These are phyloP conservation scores for Aspergillus proliferans DNA, from an alignment of 2,329 filamentous ascomycete genomes.

Conservation along the genomic window DNA sequence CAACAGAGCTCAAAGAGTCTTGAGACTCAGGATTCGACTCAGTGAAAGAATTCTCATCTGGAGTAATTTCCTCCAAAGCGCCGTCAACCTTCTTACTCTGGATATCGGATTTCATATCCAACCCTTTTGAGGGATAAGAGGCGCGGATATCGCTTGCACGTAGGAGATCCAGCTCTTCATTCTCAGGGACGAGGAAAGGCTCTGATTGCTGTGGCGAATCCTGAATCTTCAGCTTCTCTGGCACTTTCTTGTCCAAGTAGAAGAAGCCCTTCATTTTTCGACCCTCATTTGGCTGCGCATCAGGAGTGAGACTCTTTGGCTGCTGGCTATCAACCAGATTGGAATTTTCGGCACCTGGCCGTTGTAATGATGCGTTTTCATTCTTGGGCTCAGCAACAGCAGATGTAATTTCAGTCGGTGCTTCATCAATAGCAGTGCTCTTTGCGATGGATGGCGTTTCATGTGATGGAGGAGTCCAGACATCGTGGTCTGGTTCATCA, in stretches of 20 bases:
- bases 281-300: background rate
- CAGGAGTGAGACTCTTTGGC: background rate
- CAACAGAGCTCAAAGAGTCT: slow-evolving; percentile 4
- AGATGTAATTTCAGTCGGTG: background rate
- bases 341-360: background rate
- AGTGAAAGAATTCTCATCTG: slow-evolving; percentile 8
- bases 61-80: slow-evolving; percentile 16
- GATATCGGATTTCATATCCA: slow-evolving; percentile 14
- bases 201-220: slow-evolving; percentile 3
- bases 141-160: slow-evolving; percentile 32
- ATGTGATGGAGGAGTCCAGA: background rate
- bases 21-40: slow-evolving; percentile 14
- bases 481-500: background rate
- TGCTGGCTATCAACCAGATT: background rate
- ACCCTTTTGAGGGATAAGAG: slow-evolving; percentile 17
- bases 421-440: background rate
- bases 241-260: background rate
- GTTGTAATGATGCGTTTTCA: background rate
- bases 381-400: background rate
- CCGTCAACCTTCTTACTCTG: slow-evolving; percentile 12
- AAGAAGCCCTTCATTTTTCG: background rate
- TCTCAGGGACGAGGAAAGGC: slow-evolving; percentile 8
- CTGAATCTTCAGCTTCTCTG: background rate
- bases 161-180: slow-evolving; percentile 29
- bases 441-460: background rate